Conservation (phyloP, 768 basidiomycete genomes). For the Auriscalpium orientale region DNA sequence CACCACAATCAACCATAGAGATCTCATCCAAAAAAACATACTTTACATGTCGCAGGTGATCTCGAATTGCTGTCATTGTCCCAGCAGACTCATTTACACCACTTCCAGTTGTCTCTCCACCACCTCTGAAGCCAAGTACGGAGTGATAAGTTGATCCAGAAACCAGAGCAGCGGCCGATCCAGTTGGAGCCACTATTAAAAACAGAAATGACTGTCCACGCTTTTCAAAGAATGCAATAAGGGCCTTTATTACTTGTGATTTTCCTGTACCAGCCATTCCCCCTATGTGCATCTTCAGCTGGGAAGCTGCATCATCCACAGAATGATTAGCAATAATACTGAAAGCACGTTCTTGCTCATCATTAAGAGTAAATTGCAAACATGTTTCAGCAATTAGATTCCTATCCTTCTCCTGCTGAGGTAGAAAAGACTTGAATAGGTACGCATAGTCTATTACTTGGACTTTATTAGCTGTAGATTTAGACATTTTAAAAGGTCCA, state of each 20-base stretch:
- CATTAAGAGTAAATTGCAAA: slow-evolving; percentile 6
- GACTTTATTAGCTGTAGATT: background rate
- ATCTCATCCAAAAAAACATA: slow-evolving; percentile 38
- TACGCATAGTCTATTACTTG: background rate
- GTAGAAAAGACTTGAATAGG: background rate
- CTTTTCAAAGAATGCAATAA: slow-evolving; percentile 9
- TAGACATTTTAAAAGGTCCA: no score
- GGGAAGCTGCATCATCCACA: background rate
- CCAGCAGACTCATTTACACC: background rate
- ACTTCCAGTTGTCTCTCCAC: background rate
- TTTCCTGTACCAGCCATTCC: slow-evolving; percentile 20
- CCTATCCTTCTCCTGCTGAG: background rate
- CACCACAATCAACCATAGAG: slow-evolving; percentile 31
- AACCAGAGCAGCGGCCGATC: slow-evolving; percentile 11
- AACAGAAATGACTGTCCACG: slow-evolving; percentile 5
- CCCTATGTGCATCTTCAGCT: slow-evolving; percentile 17
- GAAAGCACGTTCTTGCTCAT: slow-evolving; percentile 16
- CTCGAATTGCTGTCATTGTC: background rate
- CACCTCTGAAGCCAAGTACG: slow-evolving; percentile 2
- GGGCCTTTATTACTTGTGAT: slow-evolving; percentile 14
- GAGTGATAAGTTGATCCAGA: slow-evolving; percentile 20
- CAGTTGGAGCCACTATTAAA: slow-evolving; percentile 15
- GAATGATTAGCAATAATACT: slow-evolving; percentile 15
- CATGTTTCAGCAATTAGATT: background rate
- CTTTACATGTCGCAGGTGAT: slow-evolving; percentile 21